Evolutionary conservation across 257 asterid genomes (phyloP).

Genomic region (Vinca minor): DNA sequence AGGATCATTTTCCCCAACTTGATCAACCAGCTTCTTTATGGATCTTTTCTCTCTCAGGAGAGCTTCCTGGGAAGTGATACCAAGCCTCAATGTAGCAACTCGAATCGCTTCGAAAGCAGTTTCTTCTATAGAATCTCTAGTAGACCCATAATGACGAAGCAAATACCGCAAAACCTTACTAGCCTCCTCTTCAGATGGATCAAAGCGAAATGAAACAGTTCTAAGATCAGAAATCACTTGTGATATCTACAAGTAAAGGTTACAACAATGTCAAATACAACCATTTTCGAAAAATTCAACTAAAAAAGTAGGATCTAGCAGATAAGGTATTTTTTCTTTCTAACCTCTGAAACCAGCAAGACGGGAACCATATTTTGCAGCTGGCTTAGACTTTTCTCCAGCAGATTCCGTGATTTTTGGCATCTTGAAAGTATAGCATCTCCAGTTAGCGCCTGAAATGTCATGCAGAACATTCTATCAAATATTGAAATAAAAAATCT

Average conservation of each 20-base stretch:
- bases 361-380: constrained; percentile 69
- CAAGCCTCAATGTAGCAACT: constrained; percentile 43
- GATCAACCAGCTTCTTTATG: constrained; percentile 44
- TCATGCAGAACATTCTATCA: constrained; percentile 7
- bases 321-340: no score
- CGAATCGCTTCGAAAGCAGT: constrained; percentile 39
- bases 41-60: constrained; percentile 64
- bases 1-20: constrained; percentile 35
- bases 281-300: background rate
- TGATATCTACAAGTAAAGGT: constrained; percentile 51
- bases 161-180: constrained; percentile 49
- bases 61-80: constrained; percentile 53
- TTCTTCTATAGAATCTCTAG: constrained; percentile 40
- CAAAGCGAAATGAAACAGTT: constrained; percentile 48
- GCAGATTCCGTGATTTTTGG: constrained; percentile 43
- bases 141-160: constrained; percentile 45
- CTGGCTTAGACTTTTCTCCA: constrained; percentile 61
- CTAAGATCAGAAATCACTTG: constrained; percentile 52
- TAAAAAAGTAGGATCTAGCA: background rate
- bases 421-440: constrained; percentile 65
- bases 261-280: background rate
- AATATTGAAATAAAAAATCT: constrained; percentile 1
- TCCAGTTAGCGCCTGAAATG: constrained; percentile 78
- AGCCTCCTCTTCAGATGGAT: constrained; percentile 75
- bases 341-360: constrained; percentile 69